Conservation (phyloP, 805 yeast species). For the Pichia nanzhaoensis region DNA sequence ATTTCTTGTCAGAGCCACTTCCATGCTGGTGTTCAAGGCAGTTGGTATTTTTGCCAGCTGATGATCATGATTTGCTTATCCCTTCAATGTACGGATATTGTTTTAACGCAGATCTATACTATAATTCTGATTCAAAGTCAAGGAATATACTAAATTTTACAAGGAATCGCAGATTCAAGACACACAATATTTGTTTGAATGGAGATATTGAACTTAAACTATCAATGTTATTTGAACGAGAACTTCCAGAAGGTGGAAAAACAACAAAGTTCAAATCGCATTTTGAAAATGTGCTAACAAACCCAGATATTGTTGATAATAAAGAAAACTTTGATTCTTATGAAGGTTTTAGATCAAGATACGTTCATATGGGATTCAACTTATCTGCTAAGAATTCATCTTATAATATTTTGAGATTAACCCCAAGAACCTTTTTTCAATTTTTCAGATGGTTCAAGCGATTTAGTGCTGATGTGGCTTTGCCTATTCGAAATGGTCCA, state of each 20-base stretch:
- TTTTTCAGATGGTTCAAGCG: constrained; percentile 80
- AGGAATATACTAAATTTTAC: constrained; percentile 6
- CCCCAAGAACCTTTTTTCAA: constrained; percentile 57
- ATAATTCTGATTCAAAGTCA: constrained; percentile 6
- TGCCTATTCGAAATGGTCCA: constrained; percentile 71
- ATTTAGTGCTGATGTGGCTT: constrained; percentile 66
- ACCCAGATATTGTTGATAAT: constrained; percentile 46
- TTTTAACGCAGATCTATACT: constrained; percentile 16
- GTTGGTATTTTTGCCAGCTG: constrained; percentile 40
- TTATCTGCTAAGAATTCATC: constrained; percentile 24
- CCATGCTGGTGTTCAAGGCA: constrained; percentile 53
- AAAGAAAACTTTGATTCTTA: constrained; percentile 67
- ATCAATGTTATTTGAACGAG: constrained; percentile 53
- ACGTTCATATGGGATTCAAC: constrained; percentile 64
- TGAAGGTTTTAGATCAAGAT: constrained; percentile 68
- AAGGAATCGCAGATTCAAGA: constrained; percentile 33
- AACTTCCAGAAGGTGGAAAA: constrained; percentile 28
- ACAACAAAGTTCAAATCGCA: constrained; percentile 47
- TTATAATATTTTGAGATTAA: constrained; percentile 65
- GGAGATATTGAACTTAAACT: constrained; percentile 57
- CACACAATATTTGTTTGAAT: constrained; percentile 47
- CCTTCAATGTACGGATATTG: constrained; percentile 24
- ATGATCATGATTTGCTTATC: constrained; percentile 16
- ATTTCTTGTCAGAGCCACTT: constrained; percentile 50
- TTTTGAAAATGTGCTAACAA: constrained; percentile 44